Conservation (phyloP, 371 early-diverging fungal species). For the Chytridiales sp. region DNA sequence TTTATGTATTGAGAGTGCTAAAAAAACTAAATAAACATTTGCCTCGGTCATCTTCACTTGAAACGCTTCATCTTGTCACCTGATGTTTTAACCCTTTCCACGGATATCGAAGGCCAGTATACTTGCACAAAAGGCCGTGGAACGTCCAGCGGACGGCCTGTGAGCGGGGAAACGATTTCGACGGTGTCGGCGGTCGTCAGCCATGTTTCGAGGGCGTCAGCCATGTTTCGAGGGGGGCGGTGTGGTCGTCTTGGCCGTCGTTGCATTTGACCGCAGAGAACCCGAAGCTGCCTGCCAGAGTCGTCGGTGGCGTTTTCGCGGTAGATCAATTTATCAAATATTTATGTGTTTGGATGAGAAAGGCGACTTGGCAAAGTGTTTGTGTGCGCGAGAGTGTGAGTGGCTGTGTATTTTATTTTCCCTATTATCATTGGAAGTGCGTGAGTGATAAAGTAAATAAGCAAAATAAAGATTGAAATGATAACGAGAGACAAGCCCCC, state of each 20-base stretch:
- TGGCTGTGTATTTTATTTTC: no score
- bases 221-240: slow-evolving; percentile 6
- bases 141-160: slow-evolving; percentile 14
- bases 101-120: slow-evolving; percentile 28
- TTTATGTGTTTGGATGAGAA: no score
- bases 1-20: no score
- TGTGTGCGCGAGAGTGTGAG: no score
- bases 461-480: no score
- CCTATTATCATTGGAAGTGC: no score
- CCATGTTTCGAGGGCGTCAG: no score
- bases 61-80: slow-evolving; percentile 34
- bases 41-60: no score
- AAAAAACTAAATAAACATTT: no score
- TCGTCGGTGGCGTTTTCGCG: slow-evolving; percentile 16
- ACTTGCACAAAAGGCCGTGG: slow-evolving; percentile 18
- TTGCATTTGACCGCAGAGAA: slow-evolving; percentile 19
- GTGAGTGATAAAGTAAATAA: no score
- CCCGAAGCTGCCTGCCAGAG: slow-evolving; percentile 9
- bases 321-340: slow-evolving; percentile 5
- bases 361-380: no score
- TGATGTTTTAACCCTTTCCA: slow-evolving; percentile 34
- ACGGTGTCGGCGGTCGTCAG: slow-evolving; percentile 4
- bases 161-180: background rate
- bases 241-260: slow-evolving; percentile 19
- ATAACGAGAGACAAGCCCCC: no score